Evolutionary conservation across 2,329 filamentous ascomycete genomes (phyloP).

Genomic region (Zelopaecilomyces penicillatus): DNA sequence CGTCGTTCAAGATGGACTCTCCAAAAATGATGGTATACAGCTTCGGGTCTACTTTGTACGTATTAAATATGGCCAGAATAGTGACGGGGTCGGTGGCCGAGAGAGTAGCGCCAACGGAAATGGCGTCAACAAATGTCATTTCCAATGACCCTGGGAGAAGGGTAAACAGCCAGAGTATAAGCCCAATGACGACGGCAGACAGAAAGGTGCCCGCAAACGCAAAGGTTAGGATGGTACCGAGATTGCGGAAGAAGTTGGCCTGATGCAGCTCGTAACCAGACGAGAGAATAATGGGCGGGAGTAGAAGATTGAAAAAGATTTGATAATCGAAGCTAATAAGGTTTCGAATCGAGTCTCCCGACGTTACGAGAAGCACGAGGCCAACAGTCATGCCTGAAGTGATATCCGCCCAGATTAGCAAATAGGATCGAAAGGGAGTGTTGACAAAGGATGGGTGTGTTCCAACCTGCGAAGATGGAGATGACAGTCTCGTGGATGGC

Average conservation of each 20-base stretch:
- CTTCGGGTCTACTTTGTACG: conserved; percentile 98
- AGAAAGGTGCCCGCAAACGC: conserved; percentile 96
- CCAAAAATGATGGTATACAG: conserved; percentile 98
- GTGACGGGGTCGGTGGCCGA: conserved; percentile 97
- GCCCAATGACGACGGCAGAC: conserved; percentile 86
- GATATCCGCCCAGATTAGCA: neutral
- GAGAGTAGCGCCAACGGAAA: conserved; percentile 90
- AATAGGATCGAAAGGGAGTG: neutral
- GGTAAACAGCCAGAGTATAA: conserved; percentile 84
- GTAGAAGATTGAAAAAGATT: conserved; percentile 97
- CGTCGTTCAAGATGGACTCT: conserved; percentile 96
- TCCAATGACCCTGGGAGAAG: conserved; percentile 74
- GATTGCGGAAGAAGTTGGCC: conserved; percentile 98
- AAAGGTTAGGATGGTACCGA: conserved; percentile 94
- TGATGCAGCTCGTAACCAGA: conserved; percentile 97
- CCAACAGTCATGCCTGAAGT: conserved; percentile 84
- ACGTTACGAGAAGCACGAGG: conserved; percentile 72
- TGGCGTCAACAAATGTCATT: conserved; percentile 89
- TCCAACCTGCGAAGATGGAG: conserved; percentile 84
- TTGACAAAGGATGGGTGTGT: neutral
- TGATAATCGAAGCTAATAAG: conserved; percentile 97
- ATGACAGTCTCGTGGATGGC: conserved; percentile 97
- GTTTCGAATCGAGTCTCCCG: conserved; percentile 75
- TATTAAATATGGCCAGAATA: conserved; percentile 96
- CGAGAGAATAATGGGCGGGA: conserved; percentile 96